These are phyloP conservation scores for Paramecium primaurelia DNA, from an alignment of 73 alveolate genomes.

Conservation along the genomic window DNA sequence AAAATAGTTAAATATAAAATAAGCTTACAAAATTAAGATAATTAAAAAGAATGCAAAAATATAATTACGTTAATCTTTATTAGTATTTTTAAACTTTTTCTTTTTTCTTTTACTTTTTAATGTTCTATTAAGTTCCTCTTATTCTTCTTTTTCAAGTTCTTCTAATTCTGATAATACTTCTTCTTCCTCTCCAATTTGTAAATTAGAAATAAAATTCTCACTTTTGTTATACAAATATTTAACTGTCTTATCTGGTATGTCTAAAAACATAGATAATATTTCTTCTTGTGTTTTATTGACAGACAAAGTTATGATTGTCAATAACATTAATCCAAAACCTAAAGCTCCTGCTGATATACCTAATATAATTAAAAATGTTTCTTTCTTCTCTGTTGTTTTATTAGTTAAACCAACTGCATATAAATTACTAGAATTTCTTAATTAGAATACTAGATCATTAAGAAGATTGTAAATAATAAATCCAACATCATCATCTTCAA, in stretches of 20 bases:
- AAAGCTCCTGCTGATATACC: slow-evolving; percentile 48
- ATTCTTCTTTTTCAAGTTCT: slow-evolving; percentile 50
- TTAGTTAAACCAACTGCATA: neutral
- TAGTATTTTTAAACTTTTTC: slow-evolving; percentile 56
- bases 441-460: slow-evolving; percentile 16
- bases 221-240: slow-evolving; percentile 48
- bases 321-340: neutral
- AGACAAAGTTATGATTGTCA: neutral
- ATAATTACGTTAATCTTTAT: slow-evolving; percentile 20
- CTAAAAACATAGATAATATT: slow-evolving; percentile 48
- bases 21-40: slow-evolving; percentile 12
- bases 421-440: slow-evolving; percentile 11
- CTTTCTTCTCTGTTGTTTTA: slow-evolving; percentile 3
- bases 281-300: slow-evolving; percentile 54
- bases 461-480: neutral
- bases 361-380: neutral
- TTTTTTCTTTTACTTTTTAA: slow-evolving; percentile 43
- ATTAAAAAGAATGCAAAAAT: neutral
- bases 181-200: slow-evolving; percentile 61
- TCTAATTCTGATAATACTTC: slow-evolving; percentile 54
- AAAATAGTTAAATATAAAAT: slow-evolving; percentile 55
- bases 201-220: slow-evolving; percentile 54
- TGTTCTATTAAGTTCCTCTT: slow-evolving; percentile 50
- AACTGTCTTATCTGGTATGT: slow-evolving; percentile 55
- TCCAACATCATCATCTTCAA: slow-evolving; percentile 1